phyloP scores from a whole-genome alignment of 441 rosid species.

The Croton laevigatus region DNA sequence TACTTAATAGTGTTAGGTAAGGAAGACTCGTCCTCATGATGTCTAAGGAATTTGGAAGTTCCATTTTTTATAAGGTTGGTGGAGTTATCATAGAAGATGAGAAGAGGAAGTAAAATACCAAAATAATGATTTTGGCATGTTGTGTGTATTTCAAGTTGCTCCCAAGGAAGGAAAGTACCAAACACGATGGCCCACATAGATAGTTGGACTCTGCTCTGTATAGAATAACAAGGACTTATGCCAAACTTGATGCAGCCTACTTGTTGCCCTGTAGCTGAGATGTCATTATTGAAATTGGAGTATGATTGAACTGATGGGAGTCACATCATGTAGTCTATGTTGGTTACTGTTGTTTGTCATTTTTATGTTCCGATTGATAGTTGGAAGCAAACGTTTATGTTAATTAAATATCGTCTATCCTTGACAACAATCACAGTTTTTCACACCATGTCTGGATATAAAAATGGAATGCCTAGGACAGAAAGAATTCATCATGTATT shows the following conservation, averaged over 20 bases:
- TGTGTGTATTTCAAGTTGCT: not conserved
- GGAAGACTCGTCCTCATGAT: not conserved
- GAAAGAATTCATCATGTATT: not conserved
- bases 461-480: not conserved
- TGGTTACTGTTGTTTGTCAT: not conserved
- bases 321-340: not conserved
- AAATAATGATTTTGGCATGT: too few species aligned
- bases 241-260: not conserved
- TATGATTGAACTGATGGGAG: not conserved
- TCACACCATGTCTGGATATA: not conserved
- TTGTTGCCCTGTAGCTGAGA: not conserved
- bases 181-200: not conserved
- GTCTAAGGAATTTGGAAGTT: not conserved
- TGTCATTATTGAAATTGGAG: not conserved
- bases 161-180: not conserved
- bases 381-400: not conserved
- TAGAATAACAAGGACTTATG: not conserved
- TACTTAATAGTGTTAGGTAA: not conserved
- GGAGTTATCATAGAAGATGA: not conserved
- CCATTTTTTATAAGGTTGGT: not conserved
- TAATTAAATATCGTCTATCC: not conserved
- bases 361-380: not conserved
- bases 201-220: not conserved
- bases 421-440: not conserved
- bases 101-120: not conserved